Base-by-base conservation (phyloP, 441 rosid species). In the Dalechampia spathulata region DNA sequence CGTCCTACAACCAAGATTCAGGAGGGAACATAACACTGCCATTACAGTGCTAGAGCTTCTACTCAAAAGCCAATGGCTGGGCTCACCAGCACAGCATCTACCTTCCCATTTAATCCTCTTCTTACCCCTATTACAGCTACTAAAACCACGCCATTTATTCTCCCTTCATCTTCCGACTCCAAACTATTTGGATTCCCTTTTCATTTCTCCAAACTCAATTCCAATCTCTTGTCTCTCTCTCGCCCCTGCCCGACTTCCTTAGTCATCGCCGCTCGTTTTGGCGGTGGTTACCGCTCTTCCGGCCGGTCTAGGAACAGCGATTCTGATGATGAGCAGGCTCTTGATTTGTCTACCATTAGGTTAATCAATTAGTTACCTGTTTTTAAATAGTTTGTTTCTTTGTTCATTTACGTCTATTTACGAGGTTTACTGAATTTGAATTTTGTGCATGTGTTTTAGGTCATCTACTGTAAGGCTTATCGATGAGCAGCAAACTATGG, bases 401-500 rank as follows among this genome's bases (percentile, higher is more conserved):
- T 20, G 12, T 15, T n/a, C n/a, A n/a, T n/a, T n/a, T n/a, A n/a
- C n/a, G n/a, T n/a, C n/a, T n/a, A n/a, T n/a, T n/a, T n/a, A n/a
- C n/a, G 52, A 13, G 38, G 15, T 12, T 41, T 20, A 37, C 21
- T 30, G 56, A 39, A 14, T 66, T 28, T 56, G 43, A 30, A 54
- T 64, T 45, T 60, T 62, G 10, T 57, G 15, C 37, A 47, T 57
- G 30, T 41, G 13, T 15, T 69, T 61, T 64, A 91, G 96, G 83
- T 88, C 96, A 32, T 70, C 69, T 68, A 62, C 78, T 25, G 96
- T 92, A 63, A 83, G 98, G 68, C 85, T 92, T 12, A 86, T 92
- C 44, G 93, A 86, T 61, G 74, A 64, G 55, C 43, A 81, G 69
- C 95, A 92, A 48, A 80, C 81, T 65, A 86, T 92, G 95, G 98